Evolutionary conservation across 2,329 filamentous ascomycete genomes (phyloP), one percentile per base, ranked within the genome.

Genomic region (Cercospora zeina): DNA sequence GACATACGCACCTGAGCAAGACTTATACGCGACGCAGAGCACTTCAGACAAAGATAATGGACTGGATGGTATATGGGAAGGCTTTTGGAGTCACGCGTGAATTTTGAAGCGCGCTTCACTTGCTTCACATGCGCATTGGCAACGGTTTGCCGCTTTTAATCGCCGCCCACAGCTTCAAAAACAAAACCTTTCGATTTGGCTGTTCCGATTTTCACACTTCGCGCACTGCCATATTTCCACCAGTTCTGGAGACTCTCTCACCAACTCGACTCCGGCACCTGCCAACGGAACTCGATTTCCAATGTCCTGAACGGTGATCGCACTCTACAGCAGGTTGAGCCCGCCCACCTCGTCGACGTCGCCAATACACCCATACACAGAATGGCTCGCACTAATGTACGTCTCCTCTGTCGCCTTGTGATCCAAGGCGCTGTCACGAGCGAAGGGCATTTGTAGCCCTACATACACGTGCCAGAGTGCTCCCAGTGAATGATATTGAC

Each of bases 61-160:
- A 31, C n/a, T 31, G 9, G 30, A 53, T 14, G 49, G 30, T 16
- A 53, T 34, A 7, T n/a, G 27, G 16, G 30, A 31, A 53, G 8
- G 49, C 8, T 4, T 9, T 31, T 27, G 42, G 42, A 11, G n/a
- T 34, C 27, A 34, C 27, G 49, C 30, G 49, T 14, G 49, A 53
- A 53, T 19, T 33, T 21, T 53, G 49, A 53, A 53, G 49, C 49
- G 49, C n/a, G 49, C 49, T 53, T 53, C 49, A 53, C 49, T 31
- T 34, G 19, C 27, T 34, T 33, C 49, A 53, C 47, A 30, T 51
- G n/a, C 24, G 47, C 30, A 21, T 53, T 53, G 27, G 49, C 30
- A 53, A 31, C 30, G 16, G 49, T 34, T 34, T 21, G 27, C 10
- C 14, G 31, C 27, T 34, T 14, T 10, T 53, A 11, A 27, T 53